These are phyloP conservation scores for Maudiozyma serrabonitensis DNA, from an alignment of 805 yeast species.

Conservation along the genomic window DNA sequence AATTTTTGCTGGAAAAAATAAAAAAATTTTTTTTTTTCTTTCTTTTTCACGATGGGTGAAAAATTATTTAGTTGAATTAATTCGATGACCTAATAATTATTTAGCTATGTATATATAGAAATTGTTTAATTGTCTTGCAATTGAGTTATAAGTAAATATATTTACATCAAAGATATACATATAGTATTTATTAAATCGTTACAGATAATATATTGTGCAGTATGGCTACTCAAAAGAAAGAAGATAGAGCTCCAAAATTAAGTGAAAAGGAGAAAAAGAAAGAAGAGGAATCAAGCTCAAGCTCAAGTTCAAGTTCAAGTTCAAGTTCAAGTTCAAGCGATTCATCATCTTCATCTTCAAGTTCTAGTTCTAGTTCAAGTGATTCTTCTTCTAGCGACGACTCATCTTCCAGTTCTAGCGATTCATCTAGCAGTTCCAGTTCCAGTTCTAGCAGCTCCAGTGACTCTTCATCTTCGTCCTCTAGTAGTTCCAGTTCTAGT, in stretches of 20 bases:
- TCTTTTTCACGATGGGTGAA: neutral
- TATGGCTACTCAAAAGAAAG: neutral
- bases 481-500: constrained; percentile 7
- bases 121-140: no score
- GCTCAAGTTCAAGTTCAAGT: constrained; percentile 2
- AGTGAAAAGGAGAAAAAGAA: constrained; percentile 18
- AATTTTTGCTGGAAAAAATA: neutral
- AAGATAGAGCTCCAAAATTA: constrained; percentile 22
- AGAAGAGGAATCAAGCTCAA: constrained; percentile 6
- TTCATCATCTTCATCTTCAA: constrained; percentile 15
- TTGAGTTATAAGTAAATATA: no score
- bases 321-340: constrained; percentile 1
- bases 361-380: constrained; percentile 3
- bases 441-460: constrained; percentile 8
- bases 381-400: constrained; percentile 12
- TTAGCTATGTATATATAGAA: no score
- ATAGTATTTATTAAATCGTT: neutral
- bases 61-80: no score
- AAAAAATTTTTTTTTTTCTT: neutral
- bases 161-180: neutral
- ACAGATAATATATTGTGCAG: neutral
- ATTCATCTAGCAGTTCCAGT: constrained; percentile 9
- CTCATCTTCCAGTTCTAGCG: constrained; percentile 16
- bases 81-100: no score
- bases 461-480: neutral